Conservation (phyloP, 2,329 filamentous ascomycete species). For the Dothistroma septosporum region DNA sequence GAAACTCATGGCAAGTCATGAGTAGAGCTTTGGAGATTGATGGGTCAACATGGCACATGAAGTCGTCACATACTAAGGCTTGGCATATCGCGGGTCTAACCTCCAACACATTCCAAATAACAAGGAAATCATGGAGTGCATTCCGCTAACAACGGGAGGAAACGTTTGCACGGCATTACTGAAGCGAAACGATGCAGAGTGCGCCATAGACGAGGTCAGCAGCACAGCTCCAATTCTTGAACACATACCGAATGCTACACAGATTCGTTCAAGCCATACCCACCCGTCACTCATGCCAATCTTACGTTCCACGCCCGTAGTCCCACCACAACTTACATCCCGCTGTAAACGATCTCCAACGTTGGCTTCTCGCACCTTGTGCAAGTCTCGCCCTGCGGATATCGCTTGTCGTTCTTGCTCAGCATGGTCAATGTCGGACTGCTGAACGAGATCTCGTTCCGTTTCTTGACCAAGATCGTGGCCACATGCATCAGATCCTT, state of each 20-base stretch:
- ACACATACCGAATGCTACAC: not conserved
- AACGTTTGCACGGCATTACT: too few species aligned
- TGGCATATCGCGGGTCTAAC: too few species aligned
- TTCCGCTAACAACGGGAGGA: too few species aligned
- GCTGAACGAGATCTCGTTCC: conserved; percentile 11
- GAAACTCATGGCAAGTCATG: too few species aligned
- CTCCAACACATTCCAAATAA: too few species aligned
- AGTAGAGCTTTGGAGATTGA: too few species aligned
- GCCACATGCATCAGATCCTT: conserved; percentile 14
- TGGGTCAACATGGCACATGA: too few species aligned
- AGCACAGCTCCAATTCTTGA: not conserved
- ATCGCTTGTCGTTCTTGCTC: conserved; percentile 6
- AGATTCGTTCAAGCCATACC: not conserved
- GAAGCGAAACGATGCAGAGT: not conserved
- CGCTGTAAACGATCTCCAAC: conserved; percentile 18
- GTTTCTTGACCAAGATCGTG: conserved; percentile 10
- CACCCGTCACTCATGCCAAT: not conserved
- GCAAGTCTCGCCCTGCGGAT: conserved; percentile 6
- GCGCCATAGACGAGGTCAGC: not conserved
- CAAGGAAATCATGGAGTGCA: too few species aligned
- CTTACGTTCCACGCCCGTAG: not conserved
- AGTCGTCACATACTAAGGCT: too few species aligned
- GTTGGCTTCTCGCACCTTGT: conserved; percentile 12
- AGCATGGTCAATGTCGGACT: conserved; percentile 7
- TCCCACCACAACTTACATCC: conserved; percentile 2